Base-by-base conservation (phyloP, 495 filamentous ascomycete species). In the Penicillium dipodomyicola region DNA sequence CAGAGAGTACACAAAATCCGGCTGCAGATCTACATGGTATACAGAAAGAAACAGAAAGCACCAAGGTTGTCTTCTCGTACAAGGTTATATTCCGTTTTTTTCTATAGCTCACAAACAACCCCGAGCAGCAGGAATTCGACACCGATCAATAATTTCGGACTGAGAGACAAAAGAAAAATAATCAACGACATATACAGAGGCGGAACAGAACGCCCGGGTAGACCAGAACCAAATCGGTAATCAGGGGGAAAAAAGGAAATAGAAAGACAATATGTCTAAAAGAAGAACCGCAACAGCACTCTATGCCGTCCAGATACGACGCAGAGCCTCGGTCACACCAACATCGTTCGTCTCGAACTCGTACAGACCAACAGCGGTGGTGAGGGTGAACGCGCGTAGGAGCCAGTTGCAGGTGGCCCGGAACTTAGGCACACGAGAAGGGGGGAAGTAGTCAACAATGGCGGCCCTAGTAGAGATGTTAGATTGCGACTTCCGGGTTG, bases 261-360 rank as follows among this genome's bases (percentile, higher is more conserved):
- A 58, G 57, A 67, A 64, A 62, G 61, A 52, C 49, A 57, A 61
- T 62, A 60, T 46, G 62, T 63, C 61, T 65, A 58, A 64, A 59
- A 68, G 41, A 64, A 58, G 23, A 52, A 46, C 15, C 17, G 32
- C 33, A 20, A 35, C 53, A 43, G 47, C 49, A 27, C 41, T 72
- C 60, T 76, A 79, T 65, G 92, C 92, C 59, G 79, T 87, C 92
- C 92, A 96, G 62, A 96, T 78, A 60, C 88, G 82, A 81, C 87
- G 90, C 58, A 95, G 78, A 29, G 87, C 86, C 80, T 96, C 92
- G 15, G 91, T 96, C 54, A 98, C 67, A 51, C 94, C 94, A 39
- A 98, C 91, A 65, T 98, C 94, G 69, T 96, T 97, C n/a, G 94
- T 98, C 85, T 98, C 92, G 70, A 97, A 97, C 78, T 96, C 92